phyloP scores from a whole-genome alignment of 2,329 filamentous ascomycete species.

The Penicillium sp. region DNA sequence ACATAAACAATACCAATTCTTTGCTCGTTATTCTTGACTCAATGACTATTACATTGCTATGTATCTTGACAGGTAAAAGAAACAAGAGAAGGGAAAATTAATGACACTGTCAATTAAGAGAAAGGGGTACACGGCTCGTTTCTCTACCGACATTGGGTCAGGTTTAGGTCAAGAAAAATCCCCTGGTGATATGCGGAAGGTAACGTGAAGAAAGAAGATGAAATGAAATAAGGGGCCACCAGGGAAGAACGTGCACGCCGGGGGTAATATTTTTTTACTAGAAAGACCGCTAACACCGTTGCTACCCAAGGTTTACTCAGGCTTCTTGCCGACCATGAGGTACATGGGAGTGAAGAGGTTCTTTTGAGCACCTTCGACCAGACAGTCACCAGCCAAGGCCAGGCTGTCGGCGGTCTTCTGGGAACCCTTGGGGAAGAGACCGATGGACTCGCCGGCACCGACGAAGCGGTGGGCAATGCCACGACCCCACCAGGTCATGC shows the following conservation, averaged over 20 bases:
- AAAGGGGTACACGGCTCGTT: background rate
- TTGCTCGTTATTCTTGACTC: conserved; percentile 29
- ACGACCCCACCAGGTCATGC: conserved; percentile 85
- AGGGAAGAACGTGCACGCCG: conserved; percentile 14
- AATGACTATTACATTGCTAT: conserved; percentile 29
- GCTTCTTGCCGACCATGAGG: conserved; percentile 91
- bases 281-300: conserved; percentile 1
- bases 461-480: conserved; percentile 72
- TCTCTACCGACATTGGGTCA: conserved; percentile 6
- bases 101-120: conserved; percentile 15
- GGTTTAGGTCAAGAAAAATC: conserved; percentile 4
- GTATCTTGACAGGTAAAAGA: conserved; percentile 16
- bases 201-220: conserved; percentile 7
- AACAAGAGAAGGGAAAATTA: conserved; percentile 13
- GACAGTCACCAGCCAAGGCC: conserved; percentile 73
- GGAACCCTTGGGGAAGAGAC: conserved; percentile 75
- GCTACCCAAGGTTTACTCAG: conserved; percentile 42
- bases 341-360: conserved; percentile 99
- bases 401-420: conserved; percentile 94
- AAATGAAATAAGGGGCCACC: conserved; percentile 11
- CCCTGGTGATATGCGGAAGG: conserved; percentile 7
- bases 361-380: conserved; percentile 81
- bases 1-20: conserved; percentile 13
- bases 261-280: conserved; percentile 9
- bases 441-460: conserved; percentile 70